Base-by-base conservation (phyloP, 2,329 filamentous ascomycete genomes). In the Daldinia sp. region DNA sequence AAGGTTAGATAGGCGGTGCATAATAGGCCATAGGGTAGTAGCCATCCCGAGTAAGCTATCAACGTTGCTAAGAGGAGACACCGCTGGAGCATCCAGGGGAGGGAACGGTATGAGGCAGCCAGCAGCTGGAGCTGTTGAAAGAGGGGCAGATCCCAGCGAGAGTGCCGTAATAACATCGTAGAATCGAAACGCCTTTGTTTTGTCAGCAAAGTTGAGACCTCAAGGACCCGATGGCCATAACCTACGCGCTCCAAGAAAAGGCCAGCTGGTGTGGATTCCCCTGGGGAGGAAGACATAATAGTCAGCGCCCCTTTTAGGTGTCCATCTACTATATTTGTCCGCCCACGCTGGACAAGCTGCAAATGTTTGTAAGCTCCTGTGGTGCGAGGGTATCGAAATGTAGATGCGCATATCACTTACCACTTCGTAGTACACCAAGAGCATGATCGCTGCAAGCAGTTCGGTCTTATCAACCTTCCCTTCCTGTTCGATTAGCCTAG, bases 141-240 rank as follows among this genome's bases (percentile, higher is more conserved):
- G 81, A 1, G 88, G 87, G 4, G 86, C 81, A 12, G 86, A 88
- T 61, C 87, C 87, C 57, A 89, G 83, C 0, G 88, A 90, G 33
- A 90, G 79, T 1, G 88, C 88, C 5, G 88, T 85, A 63, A 90
- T 90, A 23, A 90, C 88, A 74, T 90, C 88, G 78, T 90, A 90
- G 72, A 90, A 90, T 5, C 86, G 84, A 72, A 90, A 90, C 1
- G 88, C 87, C 88, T 90, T 61, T 33, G 23, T 35, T 28, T 9
- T 33, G 70, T 81, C 37, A 80, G 74, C 58, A 57, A 56, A 10
- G 46, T 46, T 42, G 30, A 44, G 44, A n/a, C 35, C 12, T n/a
- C 33, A 23, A 33, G 15, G 12, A 60, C 30, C 23, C 6, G n/a
- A 5, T 20, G 6, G 33, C 6, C 6, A 69, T 54, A 23, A 60